Base-by-base conservation (phyloP, 2,329 filamentous ascomycete species). In the Pseudodiploospora longispora region DNA sequence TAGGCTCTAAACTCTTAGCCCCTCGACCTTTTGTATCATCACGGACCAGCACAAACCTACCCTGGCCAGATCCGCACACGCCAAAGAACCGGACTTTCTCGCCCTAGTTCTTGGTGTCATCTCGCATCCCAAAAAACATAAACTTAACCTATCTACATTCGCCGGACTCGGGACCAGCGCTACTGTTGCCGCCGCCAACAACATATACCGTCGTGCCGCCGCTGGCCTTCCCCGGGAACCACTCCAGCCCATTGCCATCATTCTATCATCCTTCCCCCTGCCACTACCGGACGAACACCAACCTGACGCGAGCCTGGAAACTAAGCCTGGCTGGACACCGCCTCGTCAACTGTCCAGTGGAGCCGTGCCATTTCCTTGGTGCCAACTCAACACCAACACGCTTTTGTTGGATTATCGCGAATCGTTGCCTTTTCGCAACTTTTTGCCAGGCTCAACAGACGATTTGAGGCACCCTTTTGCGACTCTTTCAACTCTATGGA, bases 401-500 rank as follows among this genome's bases (percentile, higher is more conserved):
- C 52, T 48, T 57, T 55, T 56, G 51, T 57, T 56, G 52, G 19
- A 53, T 51, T 49, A 52, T 47, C 48, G 49, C 52, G 52, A 52
- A 46, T 42, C 32, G 33, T 31, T 37, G 19, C 37, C 41, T 46
- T 47, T 52, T 36, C 37, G 38, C 40, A 46, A 43, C 43, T 41
- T 40, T 42, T 51, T 51, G 47, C 47, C 38, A 30, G 30, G 28
- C 30, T 40, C 27, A 42, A 39, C 36, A 61, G 52, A 51, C 52
- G 38, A 57, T 54, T 44, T 36, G 56, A 47, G 49, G 53, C 50
- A 50, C 51, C 45, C 53, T 57, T 44, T 49, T 54, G 3, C 51
- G 43, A 47, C 45, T 53, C 50, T 44, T 47, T 50, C 54, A 60
- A 47, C 58, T 66, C 62, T 70, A 77, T 77, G 76, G 76, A 79